These are phyloP conservation scores for Saccharomycopsis amapae DNA, from an alignment of 805 yeast species.

Conservation along the genomic window DNA sequence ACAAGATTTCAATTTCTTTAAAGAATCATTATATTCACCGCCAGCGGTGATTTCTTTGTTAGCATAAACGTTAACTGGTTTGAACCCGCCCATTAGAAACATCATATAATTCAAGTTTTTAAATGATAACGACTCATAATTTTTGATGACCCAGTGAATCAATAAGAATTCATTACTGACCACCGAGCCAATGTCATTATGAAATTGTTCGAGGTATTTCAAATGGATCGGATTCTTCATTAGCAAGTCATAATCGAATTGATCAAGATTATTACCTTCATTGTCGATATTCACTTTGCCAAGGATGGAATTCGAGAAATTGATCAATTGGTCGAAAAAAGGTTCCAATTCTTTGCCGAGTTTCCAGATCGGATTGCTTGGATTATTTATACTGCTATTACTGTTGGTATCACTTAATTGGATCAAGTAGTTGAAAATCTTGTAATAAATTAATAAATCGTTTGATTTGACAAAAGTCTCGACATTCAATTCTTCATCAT, in stretches of 20 bases:
- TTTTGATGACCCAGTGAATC: conserved; percentile 10
- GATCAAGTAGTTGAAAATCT: conserved; percentile 12
- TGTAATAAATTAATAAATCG: conserved; percentile 19
- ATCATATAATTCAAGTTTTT: conserved; percentile 18
- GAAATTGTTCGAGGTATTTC: conserved; percentile 1
- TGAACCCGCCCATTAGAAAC: conserved; percentile 12
- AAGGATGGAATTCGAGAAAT: conserved; percentile 8
- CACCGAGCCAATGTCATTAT: neutral
- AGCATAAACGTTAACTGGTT: conserved; percentile 7
- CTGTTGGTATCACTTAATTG: neutral
- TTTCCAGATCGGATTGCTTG: neutral
- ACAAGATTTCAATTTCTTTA: conserved; percentile 21
- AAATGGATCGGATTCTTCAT: conserved; percentile 8
- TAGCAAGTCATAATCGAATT: conserved; percentile 13
- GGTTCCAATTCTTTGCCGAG: neutral
- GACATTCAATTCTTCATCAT: conserved; percentile 1
- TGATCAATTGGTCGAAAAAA: conserved; percentile 9
- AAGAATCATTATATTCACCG: conserved; percentile 1
- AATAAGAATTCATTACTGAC: neutral
- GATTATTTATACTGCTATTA: neutral
- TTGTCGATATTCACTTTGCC: conserved; percentile 1
- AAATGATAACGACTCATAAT: conserved; percentile 13
- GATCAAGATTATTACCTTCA: conserved; percentile 12
- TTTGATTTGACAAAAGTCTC: conserved; percentile 11
- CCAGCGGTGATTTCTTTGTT: neutral